Percentiles rank a stretch among this genome's conserved stretches.
phyloP scores from a whole-genome alignment of 805 yeast species.

The Yamadazyma kitorensis region DNA sequence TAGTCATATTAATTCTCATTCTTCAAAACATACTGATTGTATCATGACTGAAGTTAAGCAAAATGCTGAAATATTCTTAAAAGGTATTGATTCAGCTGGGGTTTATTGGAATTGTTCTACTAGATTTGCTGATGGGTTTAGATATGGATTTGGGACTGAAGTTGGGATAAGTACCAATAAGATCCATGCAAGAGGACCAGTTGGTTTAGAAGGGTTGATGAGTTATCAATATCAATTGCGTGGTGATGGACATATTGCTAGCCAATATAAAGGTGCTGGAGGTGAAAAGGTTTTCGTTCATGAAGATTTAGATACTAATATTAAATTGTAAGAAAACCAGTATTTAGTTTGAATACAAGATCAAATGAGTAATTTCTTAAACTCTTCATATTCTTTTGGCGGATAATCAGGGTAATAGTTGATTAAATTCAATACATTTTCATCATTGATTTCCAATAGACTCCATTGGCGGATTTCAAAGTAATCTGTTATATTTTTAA shows the following conservation, averaged over 20 bases:
- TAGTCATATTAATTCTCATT: conserved; percentile 79
- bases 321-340: neutral
- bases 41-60: conserved; percentile 75
- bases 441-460: conserved; percentile 28
- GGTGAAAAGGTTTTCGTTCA: conserved; percentile 79
- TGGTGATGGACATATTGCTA: conserved; percentile 91
- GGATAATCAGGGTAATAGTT: conserved; percentile 51
- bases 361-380: conserved; percentile 13
- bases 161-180: conserved; percentile 97
- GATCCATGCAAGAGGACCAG: conserved; percentile 98
- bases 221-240: conserved; percentile 91
- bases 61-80: conserved; percentile 72
- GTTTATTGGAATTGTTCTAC: conserved; percentile 98
- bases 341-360: neutral
- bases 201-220: conserved; percentile 94
- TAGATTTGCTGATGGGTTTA: conserved; percentile 96
- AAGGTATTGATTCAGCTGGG: conserved; percentile 91
- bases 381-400: conserved; percentile 25
- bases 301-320: conserved; percentile 35
- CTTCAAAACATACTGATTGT: conserved; percentile 95
- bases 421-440: conserved; percentile 40
- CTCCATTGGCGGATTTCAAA: conserved; percentile 62
- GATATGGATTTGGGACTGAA: conserved; percentile 98
- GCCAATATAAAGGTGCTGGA: conserved; percentile 91
- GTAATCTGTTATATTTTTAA: conserved; percentile 60